Evolutionary conservation across 768 basidiomycete genomes (phyloP), one percentile per base, ranked within the genome.

Genomic region (Agrocybe praecox): DNA sequence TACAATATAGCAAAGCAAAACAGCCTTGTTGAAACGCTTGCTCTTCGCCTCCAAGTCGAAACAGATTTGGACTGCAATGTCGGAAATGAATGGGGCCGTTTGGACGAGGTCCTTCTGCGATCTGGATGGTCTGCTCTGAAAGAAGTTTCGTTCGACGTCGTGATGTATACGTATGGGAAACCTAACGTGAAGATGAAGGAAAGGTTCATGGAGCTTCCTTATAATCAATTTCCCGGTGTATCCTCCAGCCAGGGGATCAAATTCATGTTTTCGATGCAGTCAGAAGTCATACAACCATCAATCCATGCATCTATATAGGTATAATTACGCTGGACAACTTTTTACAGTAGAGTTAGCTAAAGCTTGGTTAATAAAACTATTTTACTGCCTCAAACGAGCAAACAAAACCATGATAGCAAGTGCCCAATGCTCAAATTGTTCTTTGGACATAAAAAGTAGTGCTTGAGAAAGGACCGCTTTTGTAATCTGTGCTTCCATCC

Each of bases 381-480:
- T 60, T 24, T 49, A 42, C 21, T 44, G 57, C 9, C 58, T 64
- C 45, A 82, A 52, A 21, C 76, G 78, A 26, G 83, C 72, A 33
- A 74, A 73, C 42, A 88, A 57, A 21, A 86, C 70, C 79, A 92
- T 86, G 57, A 95, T 81, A 12, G 80, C 72, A 53, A 94, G 76
- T 1, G 93, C 88, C 83, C 90, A 96, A 4, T 84, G 84, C 69
- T 99, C 97, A 65, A 99, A 96, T 67, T 95, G 92, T 66, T 98
- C 96, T 74, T 99, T 99, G 61, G 94, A 92, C 77, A 96, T 90
- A 79, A 99, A 99, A 52, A 98, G 75, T 61, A 99, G 79, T 2
- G 95, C 96, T 72, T 99, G 97, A 8, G 94, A 92, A 14, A 99
- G 74, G 12, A 98, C 96, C 0, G 96, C 97, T 71, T 99, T 99